phyloP scores from a whole-genome alignment of 1,139 yeast genomes.

The Lodderomyces elongisporus region DNA sequence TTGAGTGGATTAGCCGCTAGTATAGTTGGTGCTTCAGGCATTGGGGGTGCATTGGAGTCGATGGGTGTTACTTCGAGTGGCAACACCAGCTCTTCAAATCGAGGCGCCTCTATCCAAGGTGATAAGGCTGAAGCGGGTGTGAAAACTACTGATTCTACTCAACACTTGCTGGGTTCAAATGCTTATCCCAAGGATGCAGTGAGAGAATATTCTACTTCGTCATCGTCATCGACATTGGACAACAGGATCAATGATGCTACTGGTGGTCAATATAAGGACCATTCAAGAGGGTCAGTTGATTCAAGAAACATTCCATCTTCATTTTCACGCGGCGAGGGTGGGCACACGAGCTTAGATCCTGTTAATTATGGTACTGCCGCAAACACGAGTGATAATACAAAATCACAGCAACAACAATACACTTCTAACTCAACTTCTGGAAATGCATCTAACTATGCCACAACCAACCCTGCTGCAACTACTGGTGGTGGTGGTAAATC shows the following conservation, averaged over 20 bases:
- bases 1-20: conserved; percentile 3
- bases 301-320: no score
- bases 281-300: no score
- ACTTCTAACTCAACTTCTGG: no score
- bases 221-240: no score
- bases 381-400: no score
- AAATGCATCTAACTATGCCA: conserved; percentile 5
- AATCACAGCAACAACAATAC: no score
- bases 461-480: conserved; percentile 5
- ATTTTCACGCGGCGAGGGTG: no score
- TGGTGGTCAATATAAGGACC: no score
- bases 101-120: neutral
- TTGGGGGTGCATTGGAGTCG: conserved; percentile 4
- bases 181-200: conserved; percentile 7
- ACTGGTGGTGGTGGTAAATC: neutral
- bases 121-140: neutral
- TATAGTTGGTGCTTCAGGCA: conserved; percentile 5
- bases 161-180: conserved; percentile 7
- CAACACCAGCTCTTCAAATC: neutral
- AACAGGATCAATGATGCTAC: no score
- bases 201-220: conserved; percentile 5
- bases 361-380: no score
- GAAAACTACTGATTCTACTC: conserved; percentile 1
- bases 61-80: conserved; percentile 2
- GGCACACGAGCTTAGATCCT: no score